Conservation (phyloP, 306 rosid species). For the Elaeagnus macrophylla region DNA sequence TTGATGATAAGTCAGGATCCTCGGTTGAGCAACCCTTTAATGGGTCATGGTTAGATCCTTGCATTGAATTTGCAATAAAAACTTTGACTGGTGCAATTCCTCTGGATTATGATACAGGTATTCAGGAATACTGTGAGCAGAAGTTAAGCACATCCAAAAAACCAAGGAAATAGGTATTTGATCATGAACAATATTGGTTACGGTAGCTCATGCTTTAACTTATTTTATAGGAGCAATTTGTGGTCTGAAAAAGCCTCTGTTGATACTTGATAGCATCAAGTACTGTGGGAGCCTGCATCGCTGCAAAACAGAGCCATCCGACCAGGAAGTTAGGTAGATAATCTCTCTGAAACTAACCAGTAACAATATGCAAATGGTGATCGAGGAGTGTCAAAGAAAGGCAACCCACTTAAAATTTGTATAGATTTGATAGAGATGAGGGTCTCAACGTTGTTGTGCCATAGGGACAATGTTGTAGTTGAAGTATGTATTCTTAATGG, state of each 20-base stretch:
- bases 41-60: conserved; percentile 60
- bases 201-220: conserved; percentile 21
- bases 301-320: conserved; percentile 21
- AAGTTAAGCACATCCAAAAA: conserved; percentile 32
- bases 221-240: conserved; percentile 19
- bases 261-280: conserved; percentile 11
- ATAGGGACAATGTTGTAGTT: conserved; percentile 12
- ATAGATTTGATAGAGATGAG: no score
- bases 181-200: conserved; percentile 23
- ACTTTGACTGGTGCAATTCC: conserved; percentile 63
- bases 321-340: conserved; percentile 9
- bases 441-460: background rate
- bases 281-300: conserved; percentile 24
- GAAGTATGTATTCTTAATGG: conserved; percentile 9
- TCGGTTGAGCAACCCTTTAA: conserved; percentile 24
- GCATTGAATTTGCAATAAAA: conserved; percentile 70
- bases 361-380: conserved; percentile 25
- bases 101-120: conserved; percentile 33
- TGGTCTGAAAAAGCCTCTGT: conserved; percentile 23
- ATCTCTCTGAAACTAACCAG: conserved; percentile 28
- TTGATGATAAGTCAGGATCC: conserved; percentile 27
- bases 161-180: conserved; percentile 20
- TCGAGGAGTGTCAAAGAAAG: conserved; percentile 30
- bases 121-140: conserved; percentile 39
- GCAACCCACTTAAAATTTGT: conserved; percentile 4